Conservation (phyloP, 2,329 filamentous ascomycete species). For the Podosphaera aphanis region DNA sequence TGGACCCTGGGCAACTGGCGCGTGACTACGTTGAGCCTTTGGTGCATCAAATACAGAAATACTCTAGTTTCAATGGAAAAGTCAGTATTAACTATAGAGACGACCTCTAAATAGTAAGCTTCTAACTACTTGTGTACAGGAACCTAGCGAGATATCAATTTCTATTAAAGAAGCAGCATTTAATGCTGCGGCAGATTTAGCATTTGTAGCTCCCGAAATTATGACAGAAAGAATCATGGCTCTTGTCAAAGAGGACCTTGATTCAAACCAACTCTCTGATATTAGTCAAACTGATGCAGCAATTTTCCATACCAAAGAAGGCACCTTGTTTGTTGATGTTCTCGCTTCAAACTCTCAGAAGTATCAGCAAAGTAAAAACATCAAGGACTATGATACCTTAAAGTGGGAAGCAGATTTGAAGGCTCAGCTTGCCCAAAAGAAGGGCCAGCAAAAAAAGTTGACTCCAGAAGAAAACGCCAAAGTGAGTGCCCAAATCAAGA, state of each 20-base stretch:
- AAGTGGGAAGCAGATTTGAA: constrained; percentile 94
- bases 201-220: constrained; percentile 70
- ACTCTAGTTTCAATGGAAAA: constrained; percentile 26
- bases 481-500: constrained; percentile 72
- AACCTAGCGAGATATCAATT: constrained; percentile 15
- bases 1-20: constrained; percentile 65
- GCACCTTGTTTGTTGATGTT: constrained; percentile 73
- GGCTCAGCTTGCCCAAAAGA: constrained; percentile 74
- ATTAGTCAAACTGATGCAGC: constrained; percentile 75
- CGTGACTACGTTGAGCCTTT: constrained; percentile 37
- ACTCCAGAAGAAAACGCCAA: constrained; percentile 74
- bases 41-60: constrained; percentile 38
- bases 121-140: constrained; percentile 6
- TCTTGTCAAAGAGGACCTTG: constrained; percentile 51
- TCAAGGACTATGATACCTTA: constrained; percentile 81
- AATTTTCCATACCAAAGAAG: constrained; percentile 78
- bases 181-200: constrained; percentile 68
- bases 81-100: constrained; percentile 19
- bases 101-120: background rate
- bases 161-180: constrained; percentile 47
- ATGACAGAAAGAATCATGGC: constrained; percentile 56
- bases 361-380: constrained; percentile 58
- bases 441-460: constrained; percentile 74
- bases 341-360: constrained; percentile 58
- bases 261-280: constrained; percentile 41